These are phyloP conservation scores for Penicillium sp. DNA, from an alignment of 2,329 filamentous ascomycete genomes.

Conservation along the genomic window DNA sequence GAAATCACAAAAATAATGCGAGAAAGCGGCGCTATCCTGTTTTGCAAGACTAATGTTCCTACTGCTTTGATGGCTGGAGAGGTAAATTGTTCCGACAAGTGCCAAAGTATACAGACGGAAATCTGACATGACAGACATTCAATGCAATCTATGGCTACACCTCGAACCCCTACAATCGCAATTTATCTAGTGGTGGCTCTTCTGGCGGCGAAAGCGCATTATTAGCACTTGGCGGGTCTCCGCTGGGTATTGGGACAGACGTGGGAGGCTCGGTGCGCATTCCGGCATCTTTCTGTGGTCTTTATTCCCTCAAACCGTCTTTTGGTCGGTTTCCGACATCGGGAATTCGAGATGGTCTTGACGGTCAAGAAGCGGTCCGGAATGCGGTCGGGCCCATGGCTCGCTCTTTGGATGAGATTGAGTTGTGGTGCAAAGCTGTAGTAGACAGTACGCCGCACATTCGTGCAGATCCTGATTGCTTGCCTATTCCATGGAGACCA, in stretches of 20 bases:
- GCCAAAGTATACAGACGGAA: not conserved
- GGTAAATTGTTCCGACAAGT: not conserved
- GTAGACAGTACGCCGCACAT: not conserved
- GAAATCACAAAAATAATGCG: conserved; percentile 20
- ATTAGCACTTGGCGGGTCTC: conserved; percentile 2
- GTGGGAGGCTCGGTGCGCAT: conserved; percentile 72
- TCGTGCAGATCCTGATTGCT: conserved; percentile 1
- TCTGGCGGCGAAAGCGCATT: conserved; percentile 10
- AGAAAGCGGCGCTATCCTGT: conserved; percentile 34
- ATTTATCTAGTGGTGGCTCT: conserved; percentile 6
- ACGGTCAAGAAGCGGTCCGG: conserved; percentile 5
- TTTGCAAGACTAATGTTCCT: conserved; percentile 38
- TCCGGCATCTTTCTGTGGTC: conserved; percentile 70
- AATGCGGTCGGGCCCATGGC: conserved; percentile 7
- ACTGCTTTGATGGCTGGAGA: conserved; percentile 28
- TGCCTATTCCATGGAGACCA: conserved; percentile 3
- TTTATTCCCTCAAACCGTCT: conserved; percentile 72
- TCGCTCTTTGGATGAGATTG: not conserved
- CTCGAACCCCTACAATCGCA: conserved; percentile 8
- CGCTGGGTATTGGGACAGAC: conserved; percentile 59
- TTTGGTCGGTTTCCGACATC: conserved; percentile 2
- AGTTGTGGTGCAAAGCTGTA: conserved; percentile 2
- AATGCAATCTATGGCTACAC: conserved; percentile 11
- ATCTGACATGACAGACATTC: not conserved
- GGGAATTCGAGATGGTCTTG: not conserved